These are phyloP conservation scores for Mycena sp. DNA, from an alignment of 1,284 basidiomycete genomes.

Conservation along the genomic window DNA sequence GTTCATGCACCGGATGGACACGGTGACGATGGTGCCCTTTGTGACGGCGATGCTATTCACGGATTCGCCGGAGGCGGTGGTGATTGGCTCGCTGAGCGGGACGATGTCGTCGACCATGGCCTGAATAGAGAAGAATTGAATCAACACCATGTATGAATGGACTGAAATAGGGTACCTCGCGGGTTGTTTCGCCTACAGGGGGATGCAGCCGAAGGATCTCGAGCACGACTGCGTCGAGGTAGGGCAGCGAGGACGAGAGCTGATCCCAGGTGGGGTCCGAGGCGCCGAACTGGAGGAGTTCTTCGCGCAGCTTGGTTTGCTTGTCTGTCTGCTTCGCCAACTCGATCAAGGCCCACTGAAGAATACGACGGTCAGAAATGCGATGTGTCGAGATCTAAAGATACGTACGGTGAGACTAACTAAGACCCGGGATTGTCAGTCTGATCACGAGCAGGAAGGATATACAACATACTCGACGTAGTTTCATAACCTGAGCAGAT, in stretches of 20 bases:
- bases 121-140: conserved; percentile 42
- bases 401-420: no score
- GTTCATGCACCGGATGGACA: conserved; percentile 57
- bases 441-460: background rate
- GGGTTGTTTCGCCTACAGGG: conserved; percentile 49
- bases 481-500: conserved; percentile 48
- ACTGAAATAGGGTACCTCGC: conserved; percentile 42
- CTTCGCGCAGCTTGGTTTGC: conserved; percentile 61
- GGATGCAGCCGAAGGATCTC: conserved; percentile 56
- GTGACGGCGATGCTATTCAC: conserved; percentile 52
- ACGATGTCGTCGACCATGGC: conserved; percentile 59
- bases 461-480: conserved; percentile 45
- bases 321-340: conserved; percentile 56
- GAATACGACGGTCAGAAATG: no score
- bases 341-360: conserved; percentile 60
- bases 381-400: no score
- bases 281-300: conserved; percentile 49
- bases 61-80: conserved; percentile 46
- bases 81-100: conserved; percentile 55
- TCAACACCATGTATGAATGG: background rate
- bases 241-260: conserved; percentile 53
- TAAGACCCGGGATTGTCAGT: background rate
- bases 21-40: conserved; percentile 53
- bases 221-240: conserved; percentile 65
- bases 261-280: conserved; percentile 59